Evolutionary conservation across 371 early-diverging fungal species (phyloP).

Genomic region (Furculomyces boomerangus): DNA sequence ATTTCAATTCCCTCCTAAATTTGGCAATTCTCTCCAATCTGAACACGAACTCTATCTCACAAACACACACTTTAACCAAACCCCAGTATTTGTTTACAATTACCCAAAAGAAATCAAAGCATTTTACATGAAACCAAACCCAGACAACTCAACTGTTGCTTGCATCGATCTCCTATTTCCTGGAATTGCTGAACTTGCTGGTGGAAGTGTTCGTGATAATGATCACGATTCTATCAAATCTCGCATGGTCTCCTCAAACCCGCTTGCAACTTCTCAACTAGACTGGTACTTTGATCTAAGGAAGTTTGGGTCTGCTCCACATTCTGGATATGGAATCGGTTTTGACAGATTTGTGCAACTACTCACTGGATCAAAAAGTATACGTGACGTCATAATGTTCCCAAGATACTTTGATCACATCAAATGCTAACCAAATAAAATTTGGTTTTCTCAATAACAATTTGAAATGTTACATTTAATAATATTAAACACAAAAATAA

Average conservation of each 20-base stretch:
- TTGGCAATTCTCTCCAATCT: conserved; percentile 61
- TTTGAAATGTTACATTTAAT: too few relatives aligned
- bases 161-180: conserved; percentile 81
- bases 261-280: too few relatives aligned
- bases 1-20: conserved; percentile 48
- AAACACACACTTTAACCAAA: conserved; percentile 31
- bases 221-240: conserved; percentile 29
- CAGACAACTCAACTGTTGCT: conserved; percentile 37
- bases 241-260: conserved; percentile 20
- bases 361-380: conserved; percentile 62
- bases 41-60: conserved; percentile 82
- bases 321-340: conserved; percentile 89
- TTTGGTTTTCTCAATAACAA: too few relatives aligned
- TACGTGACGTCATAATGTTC: conserved; percentile 69
- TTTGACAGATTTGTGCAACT: conserved; percentile 67
- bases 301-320: conserved; percentile 64
- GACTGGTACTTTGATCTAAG: conserved; percentile 86
- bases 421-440: too few relatives aligned
- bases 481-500: too few relatives aligned
- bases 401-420: conserved; percentile 29
- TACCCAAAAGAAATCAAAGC: conserved; percentile 72
- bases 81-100: conserved; percentile 80
- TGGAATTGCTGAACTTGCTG: conserved; percentile 74
- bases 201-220: conserved; percentile 80
- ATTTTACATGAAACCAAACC: conserved; percentile 76